Conservation (phyloP, 83 land plant genomes). For the Diphasiastrum complanatum region DNA sequence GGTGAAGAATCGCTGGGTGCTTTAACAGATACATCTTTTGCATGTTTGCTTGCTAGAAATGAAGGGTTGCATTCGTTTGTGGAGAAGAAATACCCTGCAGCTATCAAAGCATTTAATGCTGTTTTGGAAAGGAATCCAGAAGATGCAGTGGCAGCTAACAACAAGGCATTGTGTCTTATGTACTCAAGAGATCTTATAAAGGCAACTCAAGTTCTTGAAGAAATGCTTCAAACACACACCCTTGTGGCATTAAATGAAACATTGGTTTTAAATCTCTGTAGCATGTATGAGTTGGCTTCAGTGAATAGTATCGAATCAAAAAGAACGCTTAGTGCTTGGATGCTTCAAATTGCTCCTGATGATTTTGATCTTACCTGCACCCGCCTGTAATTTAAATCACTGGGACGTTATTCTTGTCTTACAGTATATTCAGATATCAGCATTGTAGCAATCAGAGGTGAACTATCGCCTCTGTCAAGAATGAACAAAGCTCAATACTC, state of each 20-base stretch:
- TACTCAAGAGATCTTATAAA: conserved; percentile 81
- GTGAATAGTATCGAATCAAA: conserved; percentile 76
- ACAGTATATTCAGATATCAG: too few species aligned
- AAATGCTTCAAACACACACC: conserved; percentile 66
- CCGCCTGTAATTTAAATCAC: conserved; percentile 49
- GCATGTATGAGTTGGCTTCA: conserved; percentile 93
- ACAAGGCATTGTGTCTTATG: conserved; percentile 88
- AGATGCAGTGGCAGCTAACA: conserved; percentile 78
- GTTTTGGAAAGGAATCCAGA: conserved; percentile 64
- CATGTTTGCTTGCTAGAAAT: conserved; percentile 60
- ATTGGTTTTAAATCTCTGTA: conserved; percentile 79
- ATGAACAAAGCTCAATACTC: too few species aligned
- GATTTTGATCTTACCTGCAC: conserved; percentile 92
- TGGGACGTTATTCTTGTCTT: too few species aligned
- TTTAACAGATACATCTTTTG: conserved; percentile 8
- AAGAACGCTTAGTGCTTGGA: conserved; percentile 71
- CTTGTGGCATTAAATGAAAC: conserved; percentile 70
- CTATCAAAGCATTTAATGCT: conserved; percentile 78
- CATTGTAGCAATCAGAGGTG: too few species aligned
- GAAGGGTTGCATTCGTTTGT: conserved; percentile 62
- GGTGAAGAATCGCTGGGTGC: conserved; percentile 4
- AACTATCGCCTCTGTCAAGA: too few species aligned
- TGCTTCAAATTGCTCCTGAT: conserved; percentile 80
- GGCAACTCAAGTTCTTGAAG: conserved; percentile 77
- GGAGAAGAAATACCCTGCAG: conserved; percentile 68